Percentiles rank a stretch among this genome's conserved stretches.
Conservation (phyloP, 306 rosid genomes). For the Purshia tridentata region DNA sequence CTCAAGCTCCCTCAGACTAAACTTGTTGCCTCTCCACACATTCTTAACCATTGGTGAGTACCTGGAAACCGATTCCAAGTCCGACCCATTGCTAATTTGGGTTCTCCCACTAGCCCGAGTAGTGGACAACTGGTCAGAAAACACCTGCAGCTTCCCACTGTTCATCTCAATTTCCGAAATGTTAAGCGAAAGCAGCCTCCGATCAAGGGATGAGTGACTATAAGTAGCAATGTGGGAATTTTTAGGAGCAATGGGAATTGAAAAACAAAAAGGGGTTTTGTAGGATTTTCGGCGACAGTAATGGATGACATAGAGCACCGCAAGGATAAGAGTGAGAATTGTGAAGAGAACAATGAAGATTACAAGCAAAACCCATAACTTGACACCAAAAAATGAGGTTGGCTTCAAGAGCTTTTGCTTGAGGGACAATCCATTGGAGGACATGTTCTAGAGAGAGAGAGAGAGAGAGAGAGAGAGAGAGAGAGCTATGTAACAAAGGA, state of each 20-base stretch:
- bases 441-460: slow-evolving; percentile 12
- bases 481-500: background rate
- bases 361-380: slow-evolving; percentile 42
- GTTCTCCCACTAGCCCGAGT: background rate
- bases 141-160: slow-evolving; percentile 8
- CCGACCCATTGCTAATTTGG: slow-evolving; percentile 13
- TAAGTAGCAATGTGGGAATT: background rate
- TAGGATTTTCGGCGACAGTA: slow-evolving; percentile 18
- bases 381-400: slow-evolving; percentile 39
- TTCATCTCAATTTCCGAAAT: slow-evolving; percentile 30
- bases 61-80: slow-evolving; percentile 23
- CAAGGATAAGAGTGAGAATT: slow-evolving; percentile 14
- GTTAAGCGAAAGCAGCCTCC: slow-evolving; percentile 36
- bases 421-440: background rate
- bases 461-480: background rate
- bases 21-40: slow-evolving; percentile 26
- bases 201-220: slow-evolving; percentile 37
- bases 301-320: slow-evolving; percentile 19
- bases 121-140: slow-evolving; percentile 12
- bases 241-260: slow-evolving; percentile 29
- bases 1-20: slow-evolving; percentile 43
- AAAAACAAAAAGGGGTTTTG: slow-evolving; percentile 23
- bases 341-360: slow-evolving; percentile 10
- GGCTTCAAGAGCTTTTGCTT: slow-evolving; percentile 28
- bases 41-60: slow-evolving; percentile 19